Evolutionary conservation across 208 protist species (phyloP).

Genomic region (Leishmania aethiopica): DNA sequence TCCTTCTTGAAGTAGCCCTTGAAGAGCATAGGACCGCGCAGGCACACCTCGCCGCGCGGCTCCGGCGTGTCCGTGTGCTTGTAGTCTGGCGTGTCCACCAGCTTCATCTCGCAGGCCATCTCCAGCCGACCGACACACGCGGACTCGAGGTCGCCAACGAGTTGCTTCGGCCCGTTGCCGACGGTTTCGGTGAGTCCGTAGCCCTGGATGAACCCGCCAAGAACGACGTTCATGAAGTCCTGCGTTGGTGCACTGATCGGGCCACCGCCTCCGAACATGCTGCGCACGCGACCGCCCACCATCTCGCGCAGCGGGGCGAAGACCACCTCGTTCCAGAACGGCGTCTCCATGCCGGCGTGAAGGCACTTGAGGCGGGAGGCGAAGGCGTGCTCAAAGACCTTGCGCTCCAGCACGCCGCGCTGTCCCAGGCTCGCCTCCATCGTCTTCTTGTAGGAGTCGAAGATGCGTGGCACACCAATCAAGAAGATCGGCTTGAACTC

Average conservation of each 20-base stretch:
- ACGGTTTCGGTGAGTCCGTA: slow-evolving; percentile 93
- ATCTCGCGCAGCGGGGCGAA: slow-evolving; percentile 64
- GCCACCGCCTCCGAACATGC: slow-evolving; percentile 80
- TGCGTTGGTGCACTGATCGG: slow-evolving; percentile 72
- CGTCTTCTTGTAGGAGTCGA: too few species aligned
- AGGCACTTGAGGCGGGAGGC: too few species aligned
- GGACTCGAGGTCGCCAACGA: slow-evolving; percentile 50
- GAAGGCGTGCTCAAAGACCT: too few species aligned
- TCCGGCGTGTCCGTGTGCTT: slow-evolving; percentile 81
- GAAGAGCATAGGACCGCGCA: slow-evolving; percentile 43
- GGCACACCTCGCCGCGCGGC: slow-evolving; percentile 42
- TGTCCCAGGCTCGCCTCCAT: too few species aligned
- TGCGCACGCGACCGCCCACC: slow-evolving; percentile 68
- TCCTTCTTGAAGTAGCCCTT: slow-evolving; percentile 92
- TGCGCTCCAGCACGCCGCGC: too few species aligned
- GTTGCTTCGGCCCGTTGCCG: slow-evolving; percentile 70
- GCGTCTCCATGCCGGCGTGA: too few species aligned
- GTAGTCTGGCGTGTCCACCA: slow-evolving; percentile 91
- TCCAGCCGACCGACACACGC: slow-evolving; percentile 43
- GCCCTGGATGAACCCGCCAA: slow-evolving; percentile 77
- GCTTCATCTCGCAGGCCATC: slow-evolving; percentile 72
- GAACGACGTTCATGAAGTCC: slow-evolving; percentile 62
- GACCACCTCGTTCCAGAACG: slow-evolving; percentile 34
- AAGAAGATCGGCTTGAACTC: too few species aligned
- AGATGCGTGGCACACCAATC: too few species aligned